A percentile compares a stretch with the other conserved stretches of the same genome.
Evolutionary conservation across 148 eudicot species (phyloP).

Genomic region (Amaranthus hypochondriacus): DNA sequence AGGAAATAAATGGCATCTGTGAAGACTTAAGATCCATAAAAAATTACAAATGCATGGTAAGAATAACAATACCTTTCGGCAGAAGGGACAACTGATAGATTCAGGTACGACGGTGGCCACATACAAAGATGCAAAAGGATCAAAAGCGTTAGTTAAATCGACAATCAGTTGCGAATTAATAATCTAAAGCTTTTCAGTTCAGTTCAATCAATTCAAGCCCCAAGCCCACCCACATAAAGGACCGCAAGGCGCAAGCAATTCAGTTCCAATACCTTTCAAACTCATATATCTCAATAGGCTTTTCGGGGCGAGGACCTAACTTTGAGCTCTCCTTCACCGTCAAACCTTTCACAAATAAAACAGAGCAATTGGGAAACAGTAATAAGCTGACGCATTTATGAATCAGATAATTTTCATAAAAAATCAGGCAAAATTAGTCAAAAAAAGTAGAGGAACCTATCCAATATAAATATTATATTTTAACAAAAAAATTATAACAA

Average conservation of each 20-base stretch:
- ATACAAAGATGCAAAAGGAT: constrained; percentile 10
- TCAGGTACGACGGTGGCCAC: constrained; percentile 16
- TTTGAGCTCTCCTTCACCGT: constrained; percentile 79
- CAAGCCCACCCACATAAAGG: neutral
- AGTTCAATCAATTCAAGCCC: neutral
- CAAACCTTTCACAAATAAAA: constrained; percentile 41
- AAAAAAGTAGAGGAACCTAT: neutral
- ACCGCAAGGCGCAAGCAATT: neutral
- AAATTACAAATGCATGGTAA: neutral
- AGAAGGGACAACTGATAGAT: constrained; percentile 86
- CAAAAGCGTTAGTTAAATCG: constrained; percentile 7
- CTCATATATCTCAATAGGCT: constrained; percentile 92
- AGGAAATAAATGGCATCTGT: neutral
- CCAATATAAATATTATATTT: neutral
- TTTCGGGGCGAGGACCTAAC: constrained; percentile 88
- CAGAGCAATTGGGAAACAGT: neutral
- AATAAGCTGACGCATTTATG: neutral
- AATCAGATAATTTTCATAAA: neutral
- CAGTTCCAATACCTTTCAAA: constrained; percentile 64
- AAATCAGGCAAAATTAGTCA: neutral
- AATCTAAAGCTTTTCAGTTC: neutral
- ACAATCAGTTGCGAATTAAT: neutral
- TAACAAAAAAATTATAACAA: neutral
- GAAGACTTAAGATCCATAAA: neutral
- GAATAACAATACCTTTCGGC: constrained; percentile 72